phyloP scores from a whole-genome alignment of 2,329 filamentous ascomycete genomes.

The Verticillium klebahnii region DNA sequence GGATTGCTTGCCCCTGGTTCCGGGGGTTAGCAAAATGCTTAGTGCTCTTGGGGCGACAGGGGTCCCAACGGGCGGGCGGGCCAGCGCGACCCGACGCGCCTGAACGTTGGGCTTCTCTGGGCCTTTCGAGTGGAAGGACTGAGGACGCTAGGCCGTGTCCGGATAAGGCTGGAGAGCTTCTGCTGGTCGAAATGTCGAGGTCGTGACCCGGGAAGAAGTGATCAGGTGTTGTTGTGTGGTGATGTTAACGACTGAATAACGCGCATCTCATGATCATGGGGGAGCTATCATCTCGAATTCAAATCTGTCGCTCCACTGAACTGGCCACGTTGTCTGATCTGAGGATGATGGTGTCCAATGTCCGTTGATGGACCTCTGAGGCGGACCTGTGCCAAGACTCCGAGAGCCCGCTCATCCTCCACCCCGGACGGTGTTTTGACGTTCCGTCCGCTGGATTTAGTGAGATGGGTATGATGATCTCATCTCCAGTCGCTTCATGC shows the following conservation, averaged over 20 bases:
- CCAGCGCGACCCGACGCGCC: neutral
- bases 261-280: neutral
- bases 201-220: neutral
- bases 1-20: neutral
- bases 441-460: neutral
- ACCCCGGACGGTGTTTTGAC: neutral
- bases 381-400: neutral
- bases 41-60: neutral
- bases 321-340: neutral
- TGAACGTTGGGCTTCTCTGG: neutral
- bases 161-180: neutral
- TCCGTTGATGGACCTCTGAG: neutral
- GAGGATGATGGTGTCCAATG: neutral
- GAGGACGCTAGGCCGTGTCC: neutral
- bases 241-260: neutral
- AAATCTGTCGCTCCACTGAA: neutral
- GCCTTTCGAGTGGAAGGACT: neutral
- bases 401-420: neutral
- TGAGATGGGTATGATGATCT: neutral
- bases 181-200: neutral
- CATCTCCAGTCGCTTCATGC: neutral
- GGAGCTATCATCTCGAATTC: neutral
- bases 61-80: neutral
- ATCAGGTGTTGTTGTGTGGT: neutral
- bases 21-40: neutral